Evolutionary conservation across 2,329 filamentous ascomycete species (phyloP), one percentile per base, ranked within the genome.

Genomic region (Daldinia sp.): DNA sequence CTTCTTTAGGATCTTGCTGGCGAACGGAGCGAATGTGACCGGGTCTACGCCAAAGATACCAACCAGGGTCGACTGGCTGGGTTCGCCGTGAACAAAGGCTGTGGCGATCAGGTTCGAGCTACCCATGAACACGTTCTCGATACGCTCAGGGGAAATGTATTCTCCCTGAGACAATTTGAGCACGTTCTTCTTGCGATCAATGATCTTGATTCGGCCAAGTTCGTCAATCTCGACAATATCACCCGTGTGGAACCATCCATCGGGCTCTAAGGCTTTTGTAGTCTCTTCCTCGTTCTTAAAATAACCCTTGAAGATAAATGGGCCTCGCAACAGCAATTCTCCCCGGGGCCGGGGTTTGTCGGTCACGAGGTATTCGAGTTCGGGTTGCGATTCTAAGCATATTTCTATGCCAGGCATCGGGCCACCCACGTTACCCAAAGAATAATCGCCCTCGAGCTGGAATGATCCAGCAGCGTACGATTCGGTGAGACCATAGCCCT

Each of bases 121-220:
- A 70, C 92, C 93, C 70, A 97, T 85, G 80, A 94, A 97, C 39
- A 97, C 92, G 79, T 97, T 98, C 85, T 99, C 96, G 77, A 99
- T 93, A 64, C 94, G 93, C 83, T 99, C 96, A 13, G 96, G 96
- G 1, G 94, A 97, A 76, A 99, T 93, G 82, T 99, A 99, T 83
- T 99, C 96, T 79, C 96, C 96, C 81, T 99, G 96, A 0, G 95
- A 91, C 63, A 99, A 89, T 87, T 99, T 99, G 78, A 99, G 89
- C n/a, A 99, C 93, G 82, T 98, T 98, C 91, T 99, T 99, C 82
- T 94, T 91, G 75, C 96, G 94, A 81, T 99, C 96, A 75, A 99
- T 91, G 81, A 99, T 97, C 81, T 89, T 90, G 85, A 98, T 91
- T 68, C 94, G 93, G 69, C 96, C 96, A 77, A 92, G 81, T 73